Percentiles rank a stretch among this genome's conserved stretches.
Evolutionary conservation across 768 basidiomycete species (phyloP).

Genomic region (Lyophyllum shimeji): DNA sequence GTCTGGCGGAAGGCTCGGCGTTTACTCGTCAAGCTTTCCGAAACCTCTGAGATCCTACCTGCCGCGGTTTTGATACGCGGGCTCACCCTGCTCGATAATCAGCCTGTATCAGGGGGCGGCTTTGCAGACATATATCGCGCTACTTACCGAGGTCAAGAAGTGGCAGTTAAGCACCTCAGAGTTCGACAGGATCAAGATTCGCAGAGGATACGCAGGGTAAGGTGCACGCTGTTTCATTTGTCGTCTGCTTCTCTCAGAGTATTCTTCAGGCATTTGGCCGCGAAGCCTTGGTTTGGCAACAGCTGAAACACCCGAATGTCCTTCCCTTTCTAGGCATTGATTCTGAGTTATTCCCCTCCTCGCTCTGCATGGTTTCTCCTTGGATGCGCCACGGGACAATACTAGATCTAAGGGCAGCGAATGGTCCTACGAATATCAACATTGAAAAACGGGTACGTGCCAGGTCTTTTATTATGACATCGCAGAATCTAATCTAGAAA

Average conservation of each 20-base stretch:
- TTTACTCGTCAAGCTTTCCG: conserved; percentile 18
- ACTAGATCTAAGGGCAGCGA: conserved; percentile 17
- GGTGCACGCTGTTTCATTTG: not conserved
- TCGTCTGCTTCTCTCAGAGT: not conserved
- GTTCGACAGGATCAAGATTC: conserved; percentile 18
- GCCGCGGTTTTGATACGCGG: conserved; percentile 16
- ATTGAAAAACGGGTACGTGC: conserved; percentile 12
- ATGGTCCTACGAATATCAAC: conserved; percentile 19
- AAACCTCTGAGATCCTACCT: conserved; percentile 18
- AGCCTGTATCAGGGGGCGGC: conserved; percentile 18
- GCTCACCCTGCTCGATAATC: conserved; percentile 10
- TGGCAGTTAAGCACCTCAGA: conserved; percentile 17
- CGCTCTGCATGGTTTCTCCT: conserved; percentile 27
- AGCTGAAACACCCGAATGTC: conserved; percentile 25
- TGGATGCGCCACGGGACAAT: conserved; percentile 29
- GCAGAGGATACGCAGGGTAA: conserved; percentile 14
- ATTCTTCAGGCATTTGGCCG: conserved; percentile 22
- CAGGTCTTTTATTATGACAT: not conserved
- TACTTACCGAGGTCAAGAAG: conserved; percentile 17
- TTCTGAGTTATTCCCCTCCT: conserved; percentile 18
- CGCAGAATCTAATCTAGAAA: not conserved
- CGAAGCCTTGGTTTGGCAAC: conserved; percentile 28
- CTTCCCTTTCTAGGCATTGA: conserved; percentile 28
- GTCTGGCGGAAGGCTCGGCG: conserved; percentile 13
- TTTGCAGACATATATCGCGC: conserved; percentile 20